Base-by-base conservation (phyloP, 345 rosid species). In the Nephelium lappaceum region DNA sequence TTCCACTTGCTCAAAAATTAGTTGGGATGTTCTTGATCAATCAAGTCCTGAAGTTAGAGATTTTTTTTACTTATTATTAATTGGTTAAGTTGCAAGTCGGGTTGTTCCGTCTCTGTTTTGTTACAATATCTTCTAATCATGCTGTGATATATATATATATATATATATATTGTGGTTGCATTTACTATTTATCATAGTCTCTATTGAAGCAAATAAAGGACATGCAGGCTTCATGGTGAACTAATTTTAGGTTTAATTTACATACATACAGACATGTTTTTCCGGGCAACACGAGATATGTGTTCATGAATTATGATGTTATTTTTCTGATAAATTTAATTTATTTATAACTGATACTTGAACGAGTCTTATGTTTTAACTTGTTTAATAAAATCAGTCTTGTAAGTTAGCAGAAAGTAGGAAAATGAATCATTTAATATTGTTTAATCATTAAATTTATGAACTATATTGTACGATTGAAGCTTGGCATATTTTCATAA, bases 401-500 rank as follows among this genome's bases (percentile, higher is more conserved):
- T 41, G 18, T 42, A 43, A 61, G 24, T 51, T 16, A 5, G 69
- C 36, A 62, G 53, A 14, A 24, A 18, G 23, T 16, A 0, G 21
- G 16, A 24, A 61, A 41, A 42, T 43, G 12, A 41, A 31, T 31
- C 25, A 15, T 8, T 23, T 10, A 73, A 39, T 15, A n/a, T 53
- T 36, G 31, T 15, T 38, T 61, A 14, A 16, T 61, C 39, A 15
- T 71, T 38, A 51, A 51, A 21, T 3, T 12, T 70, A 27, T 51
- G 12, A 66, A 3, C 53, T 41, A 5, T 69, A 24, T 69, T 23
- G 5, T 76, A 14, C 27, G 8, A 18, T 69, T 55, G 12, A 53
- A 61, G 47, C 24, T 11, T 79, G 65, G 49, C 55, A 43, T 11
- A 69, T 23, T 21, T 72, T 62, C 25, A 31, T 72, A 55, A 55